Evolutionary conservation across 495 filamentous ascomycete genomes (phyloP).

Genomic region (Penicillium steckii): DNA sequence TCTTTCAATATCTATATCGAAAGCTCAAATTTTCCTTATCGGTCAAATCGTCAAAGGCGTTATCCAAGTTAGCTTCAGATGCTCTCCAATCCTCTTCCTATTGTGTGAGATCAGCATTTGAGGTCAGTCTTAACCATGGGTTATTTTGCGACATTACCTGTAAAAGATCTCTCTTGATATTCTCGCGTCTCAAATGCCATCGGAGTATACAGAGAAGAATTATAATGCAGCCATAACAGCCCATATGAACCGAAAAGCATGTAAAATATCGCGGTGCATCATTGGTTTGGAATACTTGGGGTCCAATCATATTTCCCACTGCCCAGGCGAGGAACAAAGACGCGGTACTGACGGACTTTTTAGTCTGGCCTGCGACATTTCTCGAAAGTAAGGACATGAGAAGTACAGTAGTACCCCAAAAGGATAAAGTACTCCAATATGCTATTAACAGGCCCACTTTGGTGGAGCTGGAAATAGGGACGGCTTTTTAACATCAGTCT

Average conservation of each 20-base stretch:
- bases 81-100: slow-evolving; percentile 9
- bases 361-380: slow-evolving; percentile 61
- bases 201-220: slow-evolving; percentile 7
- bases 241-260: slow-evolving; percentile 9
- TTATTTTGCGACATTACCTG: background rate
- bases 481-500: slow-evolving; percentile 17
- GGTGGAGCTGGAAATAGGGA: background rate
- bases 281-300: slow-evolving; percentile 22
- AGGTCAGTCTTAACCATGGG: too few relatives aligned
- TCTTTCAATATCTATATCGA: slow-evolving; percentile 3
- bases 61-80: background rate
- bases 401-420: slow-evolving; percentile 46
- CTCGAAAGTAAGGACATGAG: slow-evolving; percentile 46
- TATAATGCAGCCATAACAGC: slow-evolving; percentile 8
- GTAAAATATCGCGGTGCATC: slow-evolving; percentile 19
- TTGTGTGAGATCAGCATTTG: too few relatives aligned
- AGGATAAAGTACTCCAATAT: slow-evolving; percentile 48
- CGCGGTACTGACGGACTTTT: slow-evolving; percentile 42
- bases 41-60: slow-evolving; percentile 10
- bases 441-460: slow-evolving; percentile 44
- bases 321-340: slow-evolving; percentile 15
- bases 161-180: slow-evolving; percentile 1
- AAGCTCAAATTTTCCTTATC: slow-evolving; percentile 7
- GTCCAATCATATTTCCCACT: slow-evolving; percentile 25
- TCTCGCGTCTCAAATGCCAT: background rate